Evolutionary conservation across 768 basidiomycete genomes (phyloP).

Genomic region (Coprinopsis cinerea): DNA sequence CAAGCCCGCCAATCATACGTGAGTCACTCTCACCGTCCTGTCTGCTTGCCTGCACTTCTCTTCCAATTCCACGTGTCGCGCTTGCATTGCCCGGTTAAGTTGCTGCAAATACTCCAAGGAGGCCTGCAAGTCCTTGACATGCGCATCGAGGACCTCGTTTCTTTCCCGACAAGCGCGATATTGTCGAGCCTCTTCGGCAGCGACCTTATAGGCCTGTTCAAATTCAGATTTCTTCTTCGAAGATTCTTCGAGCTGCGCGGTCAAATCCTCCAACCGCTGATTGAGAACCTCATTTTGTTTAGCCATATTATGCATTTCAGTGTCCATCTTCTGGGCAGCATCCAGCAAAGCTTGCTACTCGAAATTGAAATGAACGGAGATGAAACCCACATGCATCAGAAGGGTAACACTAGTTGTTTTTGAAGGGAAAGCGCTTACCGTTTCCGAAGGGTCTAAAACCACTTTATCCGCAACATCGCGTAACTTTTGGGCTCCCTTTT

Average conservation of each 20-base stretch:
- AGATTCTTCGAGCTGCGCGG: background rate
- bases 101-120: no score
- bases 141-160: no score
- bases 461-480: background rate
- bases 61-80: no score
- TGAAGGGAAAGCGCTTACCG: background rate
- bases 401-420: no score
- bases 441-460: background rate
- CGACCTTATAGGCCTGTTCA: background rate
- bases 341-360: background rate
- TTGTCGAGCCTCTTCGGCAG: no score
- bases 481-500: background rate
- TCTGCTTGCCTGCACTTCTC: no score
- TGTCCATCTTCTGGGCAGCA: background rate
- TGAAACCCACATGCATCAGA: no score
- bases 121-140: no score
- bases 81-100: no score
- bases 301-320: background rate
- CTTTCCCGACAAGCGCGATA: no score
- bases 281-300: background rate
- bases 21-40: no score
- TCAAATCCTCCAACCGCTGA: background rate
- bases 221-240: background rate
- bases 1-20: no score
- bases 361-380: background rate